Conservation (phyloP, 352 stramenopile species). For the Thalassiosira hispida region DNA sequence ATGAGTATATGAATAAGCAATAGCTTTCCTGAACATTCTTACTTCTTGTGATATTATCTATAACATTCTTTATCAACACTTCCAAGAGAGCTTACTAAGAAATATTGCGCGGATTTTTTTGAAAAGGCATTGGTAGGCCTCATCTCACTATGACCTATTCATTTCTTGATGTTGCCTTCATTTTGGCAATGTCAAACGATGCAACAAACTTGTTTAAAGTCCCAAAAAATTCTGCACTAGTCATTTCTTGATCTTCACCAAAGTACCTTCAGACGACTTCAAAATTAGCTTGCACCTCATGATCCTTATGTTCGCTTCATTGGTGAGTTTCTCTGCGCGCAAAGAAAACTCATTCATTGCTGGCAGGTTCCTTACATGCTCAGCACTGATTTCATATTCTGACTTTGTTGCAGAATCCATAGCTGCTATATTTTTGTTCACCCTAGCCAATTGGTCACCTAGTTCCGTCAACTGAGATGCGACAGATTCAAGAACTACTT, state of each 20-base stretch:
- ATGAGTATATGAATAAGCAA: no score
- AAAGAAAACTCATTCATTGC: conserved; percentile 81
- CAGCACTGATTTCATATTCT: conserved; percentile 55
- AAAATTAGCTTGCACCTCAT: conserved; percentile 79
- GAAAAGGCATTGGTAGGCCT: no score
- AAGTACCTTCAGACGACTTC: conserved; percentile 83
- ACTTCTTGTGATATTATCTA: no score
- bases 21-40: no score
- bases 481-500: conserved; percentile 74
- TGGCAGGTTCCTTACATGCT: conserved; percentile 75
- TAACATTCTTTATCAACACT: no score
- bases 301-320: conserved; percentile 61
- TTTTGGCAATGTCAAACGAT: conserved; percentile 73
- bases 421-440: conserved; percentile 67
- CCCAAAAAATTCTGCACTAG: conserved; percentile 83
- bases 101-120: no score
- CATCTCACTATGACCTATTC: no score
- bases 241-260: conserved; percentile 85
- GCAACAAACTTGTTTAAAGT: conserved; percentile 84
- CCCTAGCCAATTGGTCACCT: conserved; percentile 64
- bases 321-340: conserved; percentile 59
- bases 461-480: conserved; percentile 77
- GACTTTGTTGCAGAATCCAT: conserved; percentile 51
- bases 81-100: no score
- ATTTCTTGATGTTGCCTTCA: no score